Conservation (phyloP, 176 grass and related monocot species). For the Oryza longistaminata region DNA sequence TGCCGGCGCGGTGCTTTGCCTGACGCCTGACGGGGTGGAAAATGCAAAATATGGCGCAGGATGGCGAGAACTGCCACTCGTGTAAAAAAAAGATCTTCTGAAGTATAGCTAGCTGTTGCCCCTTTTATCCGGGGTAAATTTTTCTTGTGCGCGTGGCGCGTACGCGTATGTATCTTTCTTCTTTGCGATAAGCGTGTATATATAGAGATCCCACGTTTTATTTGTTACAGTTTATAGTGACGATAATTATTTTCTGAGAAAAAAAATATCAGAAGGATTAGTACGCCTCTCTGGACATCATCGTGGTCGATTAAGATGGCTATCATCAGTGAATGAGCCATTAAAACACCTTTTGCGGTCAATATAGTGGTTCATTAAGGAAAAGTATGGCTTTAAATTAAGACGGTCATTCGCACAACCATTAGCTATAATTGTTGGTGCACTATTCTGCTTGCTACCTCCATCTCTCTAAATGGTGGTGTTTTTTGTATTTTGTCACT, state of each 20-base stretch:
- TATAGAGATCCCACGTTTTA: too few species aligned
- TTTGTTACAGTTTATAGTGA: too few species aligned
- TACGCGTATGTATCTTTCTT: too few species aligned
- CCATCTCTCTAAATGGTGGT: too few species aligned
- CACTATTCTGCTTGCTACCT: not conserved
- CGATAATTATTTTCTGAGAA: not conserved
- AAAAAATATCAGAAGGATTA: not conserved
- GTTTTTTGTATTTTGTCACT: too few species aligned
- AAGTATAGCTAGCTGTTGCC: too few species aligned
- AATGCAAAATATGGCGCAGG: not conserved
- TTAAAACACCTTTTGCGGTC: not conserved
- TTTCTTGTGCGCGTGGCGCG: too few species aligned
- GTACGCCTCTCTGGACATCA: not conserved
- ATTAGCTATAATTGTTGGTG: not conserved
- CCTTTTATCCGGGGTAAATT: too few species aligned
- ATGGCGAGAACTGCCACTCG: not conserved
- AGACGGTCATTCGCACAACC: not conserved
- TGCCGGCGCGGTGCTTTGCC: not conserved
- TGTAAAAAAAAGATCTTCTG: too few species aligned
- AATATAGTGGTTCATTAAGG: constrained; percentile 2
- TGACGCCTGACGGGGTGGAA: not conserved
- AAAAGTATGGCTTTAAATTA: not conserved
- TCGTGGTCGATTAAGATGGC: not conserved
- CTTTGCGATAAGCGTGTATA: too few species aligned
- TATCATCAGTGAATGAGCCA: not conserved